These are phyloP conservation scores for Hansenula lynferdii DNA, from an alignment of 1,139 yeast genomes.

Conservation along the genomic window DNA sequence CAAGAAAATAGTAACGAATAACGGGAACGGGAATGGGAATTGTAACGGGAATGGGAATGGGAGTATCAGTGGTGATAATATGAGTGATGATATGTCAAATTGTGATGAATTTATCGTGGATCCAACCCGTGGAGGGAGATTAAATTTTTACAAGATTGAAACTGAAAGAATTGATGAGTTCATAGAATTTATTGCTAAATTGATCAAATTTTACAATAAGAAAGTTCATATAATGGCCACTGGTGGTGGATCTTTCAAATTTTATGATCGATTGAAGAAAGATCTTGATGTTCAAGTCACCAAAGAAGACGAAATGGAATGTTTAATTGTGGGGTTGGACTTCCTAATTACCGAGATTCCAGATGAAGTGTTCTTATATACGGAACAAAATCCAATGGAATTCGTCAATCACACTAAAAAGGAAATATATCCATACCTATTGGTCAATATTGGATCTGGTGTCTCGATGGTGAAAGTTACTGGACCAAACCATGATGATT, in stretches of 20 bases:
- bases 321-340: conserved; percentile 85
- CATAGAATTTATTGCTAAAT: conserved; percentile 52
- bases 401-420: conserved; percentile 29
- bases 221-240: conserved; percentile 83
- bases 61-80: too few relatives aligned
- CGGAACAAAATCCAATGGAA: conserved; percentile 37
- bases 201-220: conserved; percentile 38
- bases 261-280: conserved; percentile 56
- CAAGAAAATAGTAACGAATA: conserved; percentile 14
- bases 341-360: conserved; percentile 88
- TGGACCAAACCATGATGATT: conserved; percentile 59
- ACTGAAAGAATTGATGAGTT: conserved; percentile 78
- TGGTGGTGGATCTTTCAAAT: conserved; percentile 96
- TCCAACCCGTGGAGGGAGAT: conserved; percentile 53
- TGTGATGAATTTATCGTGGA: conserved; percentile 3
- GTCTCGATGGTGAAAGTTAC: conserved; percentile 92
- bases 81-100: conserved; percentile 2
- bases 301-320: conserved; percentile 89
- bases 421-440: conserved; percentile 59
- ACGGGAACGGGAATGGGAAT: too few relatives aligned
- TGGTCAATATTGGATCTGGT: conserved; percentile 96
- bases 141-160: conserved; percentile 83
- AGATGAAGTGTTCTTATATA: conserved; percentile 83
- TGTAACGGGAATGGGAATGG: conserved; percentile 8
- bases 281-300: conserved; percentile 45